Evolutionary conservation across 129 eudicot species (phyloP).

Genomic region (Dittrichia graveolens): DNA sequence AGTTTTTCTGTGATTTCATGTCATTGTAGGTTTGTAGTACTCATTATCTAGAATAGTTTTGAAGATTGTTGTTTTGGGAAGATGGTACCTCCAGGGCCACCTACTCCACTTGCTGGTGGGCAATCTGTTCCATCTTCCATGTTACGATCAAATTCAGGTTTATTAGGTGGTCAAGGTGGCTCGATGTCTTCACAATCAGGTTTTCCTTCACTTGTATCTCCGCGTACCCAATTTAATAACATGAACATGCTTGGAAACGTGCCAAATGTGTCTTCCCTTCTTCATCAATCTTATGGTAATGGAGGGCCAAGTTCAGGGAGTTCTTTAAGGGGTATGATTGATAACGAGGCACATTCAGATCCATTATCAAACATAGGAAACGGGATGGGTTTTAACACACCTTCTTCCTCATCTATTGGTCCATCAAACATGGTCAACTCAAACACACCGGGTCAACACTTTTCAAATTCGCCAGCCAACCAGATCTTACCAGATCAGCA

Average conservation of each 20-base stretch:
- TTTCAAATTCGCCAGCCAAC: constrained; percentile 51
- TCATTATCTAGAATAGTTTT: constrained; percentile 25
- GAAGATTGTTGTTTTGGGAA: constrained; percentile 30
- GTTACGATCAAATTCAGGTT: constrained; percentile 78
- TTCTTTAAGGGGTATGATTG: constrained; percentile 64
- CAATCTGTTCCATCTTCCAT: constrained; percentile 81
- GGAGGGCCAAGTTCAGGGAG: constrained; percentile 61
- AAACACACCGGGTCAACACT: constrained; percentile 62
- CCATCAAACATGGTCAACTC: constrained; percentile 52
- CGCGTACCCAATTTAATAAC: constrained; percentile 74
- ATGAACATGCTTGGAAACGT: constrained; percentile 87
- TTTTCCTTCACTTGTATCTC: constrained; percentile 70
- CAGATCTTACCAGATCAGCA: constrained; percentile 81
- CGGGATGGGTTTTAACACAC: constrained; percentile 72
- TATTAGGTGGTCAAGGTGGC: constrained; percentile 89
- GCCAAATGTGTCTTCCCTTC: constrained; percentile 75
- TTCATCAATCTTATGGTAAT: constrained; percentile 75
- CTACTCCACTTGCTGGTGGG: constrained; percentile 75
- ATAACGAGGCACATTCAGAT: constrained; percentile 71
- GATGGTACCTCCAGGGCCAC: constrained; percentile 95
- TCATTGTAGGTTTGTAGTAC: constrained; percentile 36
- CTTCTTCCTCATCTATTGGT: constrained; percentile 57
- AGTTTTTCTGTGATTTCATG: constrained; percentile 28
- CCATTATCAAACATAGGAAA: constrained; percentile 67
- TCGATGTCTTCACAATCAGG: constrained; percentile 50